Conservation (phyloP, 2,329 filamentous ascomycete genomes). For the Diplodia sapinea region DNA sequence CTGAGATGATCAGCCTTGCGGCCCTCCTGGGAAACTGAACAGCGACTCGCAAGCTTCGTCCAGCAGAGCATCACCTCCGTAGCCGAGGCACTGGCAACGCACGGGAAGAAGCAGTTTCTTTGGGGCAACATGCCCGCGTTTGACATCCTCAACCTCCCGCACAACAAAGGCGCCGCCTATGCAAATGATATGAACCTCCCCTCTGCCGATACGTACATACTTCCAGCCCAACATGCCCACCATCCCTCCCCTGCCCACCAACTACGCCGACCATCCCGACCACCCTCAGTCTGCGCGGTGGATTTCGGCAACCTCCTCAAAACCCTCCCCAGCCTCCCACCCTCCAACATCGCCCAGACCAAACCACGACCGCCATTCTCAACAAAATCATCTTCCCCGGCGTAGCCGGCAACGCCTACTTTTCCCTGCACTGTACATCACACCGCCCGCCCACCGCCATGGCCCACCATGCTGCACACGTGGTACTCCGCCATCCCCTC, state of each 20-base stretch:
- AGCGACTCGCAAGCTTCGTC: slow-evolving; percentile 39
- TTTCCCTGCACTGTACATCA: slow-evolving; percentile 36
- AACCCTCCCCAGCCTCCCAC: too few species aligned
- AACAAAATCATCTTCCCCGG: slow-evolving; percentile 34
- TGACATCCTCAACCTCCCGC: slow-evolving; percentile 45
- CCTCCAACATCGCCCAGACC: too few species aligned
- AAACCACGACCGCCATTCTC: slow-evolving; percentile 44
- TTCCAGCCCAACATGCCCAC: too few species aligned
- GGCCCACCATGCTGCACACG: slow-evolving; percentile 49
- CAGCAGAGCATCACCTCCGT: not conserved
- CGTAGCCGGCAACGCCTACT: not conserved
- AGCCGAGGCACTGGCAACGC: not conserved
- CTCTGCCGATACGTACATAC: slow-evolving; percentile 42
- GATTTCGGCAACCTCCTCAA: too few species aligned
- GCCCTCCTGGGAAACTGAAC: slow-evolving; percentile 41
- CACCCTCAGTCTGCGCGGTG: too few species aligned
- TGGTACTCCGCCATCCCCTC: slow-evolving; percentile 55
- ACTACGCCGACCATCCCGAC: too few species aligned
- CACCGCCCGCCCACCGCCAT: slow-evolving; percentile 34
- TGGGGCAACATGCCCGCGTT: slow-evolving; percentile 53
- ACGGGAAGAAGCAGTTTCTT: slow-evolving; percentile 41
- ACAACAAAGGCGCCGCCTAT: slow-evolving; percentile 37
- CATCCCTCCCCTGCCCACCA: too few species aligned
- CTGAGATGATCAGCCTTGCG: slow-evolving; percentile 35
- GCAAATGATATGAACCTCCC: slow-evolving; percentile 40